Evolutionary conservation across 2,329 filamentous ascomycete species (phyloP), one percentile per base, ranked within the genome.

Genomic region (Achaetomium macrosporum): DNA sequence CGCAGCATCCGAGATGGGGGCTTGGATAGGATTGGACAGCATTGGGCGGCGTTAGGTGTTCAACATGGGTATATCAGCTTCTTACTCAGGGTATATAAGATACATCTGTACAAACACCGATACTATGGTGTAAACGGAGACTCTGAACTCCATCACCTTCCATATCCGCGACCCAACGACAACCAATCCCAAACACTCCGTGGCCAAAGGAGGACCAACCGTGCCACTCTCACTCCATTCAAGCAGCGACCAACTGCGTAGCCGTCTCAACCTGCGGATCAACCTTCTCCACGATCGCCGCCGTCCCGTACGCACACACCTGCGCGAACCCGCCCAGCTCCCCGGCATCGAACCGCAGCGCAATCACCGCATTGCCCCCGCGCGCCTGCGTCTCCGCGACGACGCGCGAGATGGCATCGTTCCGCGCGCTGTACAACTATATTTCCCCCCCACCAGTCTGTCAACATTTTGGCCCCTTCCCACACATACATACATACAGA

Each of bases 251-350:
- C 50, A 66, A 49, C 57, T 68, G 66, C 48, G 65, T 62, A 15
- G 59, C 59, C 29, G 60, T 63, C 37, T 59, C 58, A 31, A 58
- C 55, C 7, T 46, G 10, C 2, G 50, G 56, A 33, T 79, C 74
- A 51, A 82, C 65, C 69, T 77, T 81, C 67, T 83, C 78, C 25
- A 83, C 71, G 12, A 80, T 59, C 47, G 74, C 77, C 2, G 80
- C 81, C 3, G 80, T 83, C 2, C 81, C 80, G 61, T 83, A 84
- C 0, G 79, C 79, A 55, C 77, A 80, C 39, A 79, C 76, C 67
- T 83, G 79, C 2, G 77, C 76, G 60, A 78, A 83, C 2, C 75
- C 73, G 29, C 72, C 76, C 57, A 82, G 66, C 55, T 79, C 78
- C 5, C 73, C 73, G 2, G 76, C 72, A 61, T 84, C 81, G 60